These are phyloP conservation scores for Seiridium cupressi DNA, from an alignment of 2,329 filamentous ascomycete genomes.

Conservation along the genomic window DNA sequence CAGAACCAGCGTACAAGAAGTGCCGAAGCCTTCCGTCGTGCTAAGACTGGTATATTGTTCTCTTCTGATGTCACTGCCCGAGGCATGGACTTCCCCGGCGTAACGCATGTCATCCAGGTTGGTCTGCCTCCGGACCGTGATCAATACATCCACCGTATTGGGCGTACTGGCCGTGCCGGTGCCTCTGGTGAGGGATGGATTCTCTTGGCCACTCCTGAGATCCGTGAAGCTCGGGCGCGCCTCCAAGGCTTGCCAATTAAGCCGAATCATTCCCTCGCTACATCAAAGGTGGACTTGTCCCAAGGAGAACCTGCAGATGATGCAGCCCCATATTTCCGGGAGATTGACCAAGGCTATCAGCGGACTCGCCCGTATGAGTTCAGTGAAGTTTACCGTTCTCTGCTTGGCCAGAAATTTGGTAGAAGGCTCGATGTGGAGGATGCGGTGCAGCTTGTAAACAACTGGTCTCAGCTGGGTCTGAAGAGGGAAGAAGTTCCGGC, in stretches of 20 bases:
- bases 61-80: conserved; percentile 79
- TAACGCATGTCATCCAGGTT: conserved; percentile 77
- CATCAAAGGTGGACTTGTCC: conserved; percentile 53
- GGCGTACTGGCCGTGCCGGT: conserved; percentile 73
- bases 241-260: conserved; percentile 62
- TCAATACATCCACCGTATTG: conserved; percentile 74
- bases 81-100: conserved; percentile 80
- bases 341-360: conserved; percentile 40
- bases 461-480: conserved; percentile 50
- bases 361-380: conserved; percentile 39
- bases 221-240: conserved; percentile 42
- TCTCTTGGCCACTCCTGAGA: conserved; percentile 57
- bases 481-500: conserved; percentile 49
- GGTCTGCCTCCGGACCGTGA: conserved; percentile 64
- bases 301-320: conserved; percentile 35
- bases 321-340: conserved; percentile 35
- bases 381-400: conserved; percentile 50
- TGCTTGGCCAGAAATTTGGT: conserved; percentile 50
- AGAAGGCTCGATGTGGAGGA: conserved; percentile 31
- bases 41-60: conserved; percentile 64
- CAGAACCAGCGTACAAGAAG: conserved; percentile 68
- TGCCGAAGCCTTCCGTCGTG: conserved; percentile 68
- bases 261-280: conserved; percentile 48
- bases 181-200: conserved; percentile 72
- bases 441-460: conserved; percentile 50